A percentile compares a stretch with the other conserved stretches of the same genome.
phyloP scores from a whole-genome alignment of 2,329 filamentous ascomycete genomes.

The Paracoccidioides brasiliensis region DNA sequence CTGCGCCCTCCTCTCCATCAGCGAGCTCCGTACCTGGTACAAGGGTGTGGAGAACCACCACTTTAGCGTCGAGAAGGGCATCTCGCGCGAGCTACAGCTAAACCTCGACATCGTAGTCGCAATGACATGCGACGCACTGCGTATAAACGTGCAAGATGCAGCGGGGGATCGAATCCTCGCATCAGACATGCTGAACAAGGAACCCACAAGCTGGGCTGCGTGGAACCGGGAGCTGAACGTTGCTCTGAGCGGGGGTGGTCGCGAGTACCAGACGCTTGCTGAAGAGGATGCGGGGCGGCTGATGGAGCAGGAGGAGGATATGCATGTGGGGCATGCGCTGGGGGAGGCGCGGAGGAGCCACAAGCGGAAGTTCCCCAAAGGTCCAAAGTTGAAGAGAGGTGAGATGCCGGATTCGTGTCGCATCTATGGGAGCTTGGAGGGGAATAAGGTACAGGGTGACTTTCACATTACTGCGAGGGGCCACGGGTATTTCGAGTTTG shows the following conservation, averaged over 20 bases:
- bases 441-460: slow-evolving; percentile 95
- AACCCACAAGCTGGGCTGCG: slow-evolving; percentile 66
- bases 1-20: slow-evolving; percentile 61
- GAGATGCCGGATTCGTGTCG: slow-evolving; percentile 63
- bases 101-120: slow-evolving; percentile 87
- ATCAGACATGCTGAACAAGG: slow-evolving; percentile 56
- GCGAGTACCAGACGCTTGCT: slow-evolving; percentile 40
- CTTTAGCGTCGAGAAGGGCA: slow-evolving; percentile 85
- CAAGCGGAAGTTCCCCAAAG: slow-evolving; percentile 54
- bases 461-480: slow-evolving; percentile 95
- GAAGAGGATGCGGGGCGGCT: slow-evolving; percentile 49
- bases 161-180: slow-evolving; percentile 85
- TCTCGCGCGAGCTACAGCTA: slow-evolving; percentile 78
- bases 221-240: slow-evolving; percentile 61
- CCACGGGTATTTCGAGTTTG: slow-evolving; percentile 80
- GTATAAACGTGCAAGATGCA: slow-evolving; percentile 94
- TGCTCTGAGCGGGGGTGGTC: slow-evolving; percentile 45
- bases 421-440: slow-evolving; percentile 75
- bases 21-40: slow-evolving; percentile 74
- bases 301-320: slow-evolving; percentile 47
- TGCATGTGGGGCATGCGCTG: slow-evolving; percentile 86
- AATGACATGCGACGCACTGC: slow-evolving; percentile 80
- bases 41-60: slow-evolving; percentile 71
- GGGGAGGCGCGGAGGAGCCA: slow-evolving; percentile 56
- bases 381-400: slow-evolving; percentile 48